Conservation (phyloP, 371 early-diverging fungal species). For the Mucor sp. region DNA sequence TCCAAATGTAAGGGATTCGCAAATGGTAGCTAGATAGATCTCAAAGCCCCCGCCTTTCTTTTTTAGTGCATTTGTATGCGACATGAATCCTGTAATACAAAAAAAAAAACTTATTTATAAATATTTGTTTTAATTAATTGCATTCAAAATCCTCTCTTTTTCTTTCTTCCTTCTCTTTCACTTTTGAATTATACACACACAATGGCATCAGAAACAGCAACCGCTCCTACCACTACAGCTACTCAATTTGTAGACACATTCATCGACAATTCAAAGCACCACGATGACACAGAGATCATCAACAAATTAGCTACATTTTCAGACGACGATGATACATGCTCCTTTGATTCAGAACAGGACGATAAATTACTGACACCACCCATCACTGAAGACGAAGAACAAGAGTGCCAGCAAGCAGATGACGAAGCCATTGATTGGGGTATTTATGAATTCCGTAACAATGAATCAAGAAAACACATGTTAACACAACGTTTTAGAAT, state of each 20-base stretch:
- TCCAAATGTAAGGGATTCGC: neutral
- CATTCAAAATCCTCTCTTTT: neutral
- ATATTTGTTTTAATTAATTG: slow-evolving; percentile 4
- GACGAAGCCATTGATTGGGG: slow-evolving; percentile 70
- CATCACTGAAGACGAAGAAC: slow-evolving; percentile 6
- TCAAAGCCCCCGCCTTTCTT: slow-evolving; percentile 6
- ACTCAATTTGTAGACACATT: neutral
- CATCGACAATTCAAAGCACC: neutral
- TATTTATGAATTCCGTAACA: slow-evolving; percentile 16
- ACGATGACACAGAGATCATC: slow-evolving; percentile 1
- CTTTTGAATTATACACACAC: neutral
- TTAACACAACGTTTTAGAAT: slow-evolving; percentile 55
- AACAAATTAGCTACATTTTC: slow-evolving; percentile 16
- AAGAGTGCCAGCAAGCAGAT: neutral
- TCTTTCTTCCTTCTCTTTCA: neutral
- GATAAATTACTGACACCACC: slow-evolving; percentile 24
- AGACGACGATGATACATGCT: slow-evolving; percentile 28
- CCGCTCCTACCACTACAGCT: neutral
- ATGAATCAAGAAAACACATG: slow-evolving; percentile 3
- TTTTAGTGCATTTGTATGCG: neutral
- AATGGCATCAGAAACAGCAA: slow-evolving; percentile 3
- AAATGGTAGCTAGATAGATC: neutral
- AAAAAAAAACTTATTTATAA: slow-evolving; percentile 3
- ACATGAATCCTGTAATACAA: neutral
- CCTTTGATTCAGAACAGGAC: slow-evolving; percentile 25